Evolutionary conservation across 2,329 filamentous ascomycete species (phyloP).

Genomic region (Metarhizium rileyi): DNA sequence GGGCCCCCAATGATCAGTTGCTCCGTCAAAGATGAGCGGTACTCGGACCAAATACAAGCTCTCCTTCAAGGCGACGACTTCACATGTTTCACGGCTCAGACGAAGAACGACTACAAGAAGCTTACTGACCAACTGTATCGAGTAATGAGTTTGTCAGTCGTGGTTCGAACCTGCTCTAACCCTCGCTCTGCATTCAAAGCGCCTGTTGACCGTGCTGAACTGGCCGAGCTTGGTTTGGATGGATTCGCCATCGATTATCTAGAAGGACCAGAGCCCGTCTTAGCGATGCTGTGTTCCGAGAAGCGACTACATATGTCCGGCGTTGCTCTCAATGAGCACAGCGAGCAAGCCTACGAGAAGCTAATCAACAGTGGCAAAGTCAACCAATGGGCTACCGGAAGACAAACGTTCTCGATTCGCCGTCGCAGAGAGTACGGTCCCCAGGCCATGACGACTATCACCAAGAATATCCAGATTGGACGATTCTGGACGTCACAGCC

Average conservation of each 20-base stretch:
- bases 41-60: slow-evolving; percentile 46
- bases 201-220: slow-evolving; percentile 44
- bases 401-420: slow-evolving; percentile 51
- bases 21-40: slow-evolving; percentile 63
- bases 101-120: slow-evolving; percentile 60
- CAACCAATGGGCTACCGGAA: slow-evolving; percentile 59
- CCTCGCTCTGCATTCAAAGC: slow-evolving; percentile 44
- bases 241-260: slow-evolving; percentile 73
- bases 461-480: slow-evolving; percentile 51
- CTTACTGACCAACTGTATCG: slow-evolving; percentile 57
- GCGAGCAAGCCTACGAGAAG: slow-evolving; percentile 56
- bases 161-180: slow-evolving; percentile 53
- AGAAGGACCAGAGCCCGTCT: slow-evolving; percentile 69
- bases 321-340: slow-evolving; percentile 53
- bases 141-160: slow-evolving; percentile 58
- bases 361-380: slow-evolving; percentile 51
- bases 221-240: slow-evolving; percentile 57
- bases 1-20: slow-evolving; percentile 75
- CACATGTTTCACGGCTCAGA: slow-evolving; percentile 68
- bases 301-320: slow-evolving; percentile 59
- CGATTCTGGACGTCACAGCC: slow-evolving; percentile 68
- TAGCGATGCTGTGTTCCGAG: slow-evolving; percentile 80
- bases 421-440: slow-evolving; percentile 75
- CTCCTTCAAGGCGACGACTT: slow-evolving; percentile 43
- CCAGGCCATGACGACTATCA: slow-evolving; percentile 58